These are phyloP conservation scores for Lactarius trivialis DNA, from an alignment of 768 basidiomycete genomes.

Conservation along the genomic window DNA sequence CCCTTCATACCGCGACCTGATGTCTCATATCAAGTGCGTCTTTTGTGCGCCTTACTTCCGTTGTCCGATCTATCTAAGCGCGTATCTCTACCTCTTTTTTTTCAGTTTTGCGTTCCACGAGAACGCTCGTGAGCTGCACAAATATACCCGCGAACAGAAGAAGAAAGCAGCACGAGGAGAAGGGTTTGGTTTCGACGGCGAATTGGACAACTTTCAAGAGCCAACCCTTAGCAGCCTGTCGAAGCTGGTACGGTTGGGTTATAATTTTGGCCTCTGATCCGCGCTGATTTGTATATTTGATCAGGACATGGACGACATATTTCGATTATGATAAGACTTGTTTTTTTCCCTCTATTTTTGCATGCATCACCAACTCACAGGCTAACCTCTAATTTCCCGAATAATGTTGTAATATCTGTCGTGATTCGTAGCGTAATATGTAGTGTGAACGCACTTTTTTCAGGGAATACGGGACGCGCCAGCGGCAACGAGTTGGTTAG, in stretches of 20 bases:
- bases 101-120: conserved; percentile 10
- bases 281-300: not conserved
- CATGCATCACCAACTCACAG: not conserved
- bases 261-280: not conserved
- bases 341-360: not conserved
- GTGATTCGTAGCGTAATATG: not conserved
- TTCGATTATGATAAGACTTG: not conserved
- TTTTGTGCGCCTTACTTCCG: not conserved
- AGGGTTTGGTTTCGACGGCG: conserved; percentile 6
- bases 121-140: conserved; percentile 7
- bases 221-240: conserved; percentile 16
- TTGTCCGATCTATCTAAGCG: not conserved
- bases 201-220: conserved; percentile 15
- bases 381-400: too few species aligned
- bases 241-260: conserved; percentile 7
- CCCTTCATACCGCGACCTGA: not conserved
- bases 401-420: too few species aligned
- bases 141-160: conserved; percentile 9
- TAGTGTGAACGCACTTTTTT: not conserved
- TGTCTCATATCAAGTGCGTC: not conserved
- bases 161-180: not conserved
- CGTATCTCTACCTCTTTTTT: not conserved
- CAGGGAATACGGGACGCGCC: not conserved
- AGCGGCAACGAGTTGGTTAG: too few species aligned
- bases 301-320: conserved; percentile 7